These are phyloP conservation scores for Daldinia sp. DNA, from an alignment of 2,329 filamentous ascomycete genomes.

Conservation along the genomic window DNA sequence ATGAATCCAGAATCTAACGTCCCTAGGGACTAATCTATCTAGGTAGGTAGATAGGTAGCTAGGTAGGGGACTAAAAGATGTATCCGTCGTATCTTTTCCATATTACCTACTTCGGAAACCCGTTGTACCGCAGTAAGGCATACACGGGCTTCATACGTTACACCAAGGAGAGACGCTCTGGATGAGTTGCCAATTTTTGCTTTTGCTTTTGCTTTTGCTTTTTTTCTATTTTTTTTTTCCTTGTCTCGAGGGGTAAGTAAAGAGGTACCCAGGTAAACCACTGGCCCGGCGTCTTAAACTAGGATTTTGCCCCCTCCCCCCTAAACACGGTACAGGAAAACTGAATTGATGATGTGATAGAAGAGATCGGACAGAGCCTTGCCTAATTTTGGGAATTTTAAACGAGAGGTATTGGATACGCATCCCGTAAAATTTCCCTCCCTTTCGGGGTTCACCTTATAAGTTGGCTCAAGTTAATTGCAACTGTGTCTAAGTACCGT, in stretches of 20 bases:
- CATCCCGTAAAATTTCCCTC: constrained; percentile 13
- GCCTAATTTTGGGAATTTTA: constrained; percentile 37
- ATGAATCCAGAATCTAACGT: not conserved
- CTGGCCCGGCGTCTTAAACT: constrained; percentile 15
- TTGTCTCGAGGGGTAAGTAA: constrained; percentile 20
- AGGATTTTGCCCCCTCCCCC: constrained; percentile 12
- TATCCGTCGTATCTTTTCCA: not conserved
- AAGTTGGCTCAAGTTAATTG: constrained; percentile 1
- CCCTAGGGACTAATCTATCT: too few species aligned
- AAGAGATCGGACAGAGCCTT: constrained; percentile 26
- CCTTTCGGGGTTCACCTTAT: constrained; percentile 13
- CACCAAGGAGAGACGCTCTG: constrained; percentile 9
- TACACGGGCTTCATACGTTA: constrained; percentile 24
- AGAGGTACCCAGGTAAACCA: too few species aligned
- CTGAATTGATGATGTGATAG: constrained; percentile 8
- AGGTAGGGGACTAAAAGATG: not conserved
- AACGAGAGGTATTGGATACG: constrained; percentile 29
- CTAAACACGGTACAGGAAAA: constrained; percentile 11
- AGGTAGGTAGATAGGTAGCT: too few species aligned
- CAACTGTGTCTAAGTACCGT: not conserved
- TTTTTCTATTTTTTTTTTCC: constrained; percentile 7
- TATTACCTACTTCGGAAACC: constrained; percentile 20
- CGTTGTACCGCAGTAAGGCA: constrained; percentile 22
- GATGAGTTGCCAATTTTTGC: constrained; percentile 22
- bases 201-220: too few species aligned